Evolutionary conservation across 129 eudicot species (phyloP).

Genomic region (Helianthus tuberosus): DNA sequence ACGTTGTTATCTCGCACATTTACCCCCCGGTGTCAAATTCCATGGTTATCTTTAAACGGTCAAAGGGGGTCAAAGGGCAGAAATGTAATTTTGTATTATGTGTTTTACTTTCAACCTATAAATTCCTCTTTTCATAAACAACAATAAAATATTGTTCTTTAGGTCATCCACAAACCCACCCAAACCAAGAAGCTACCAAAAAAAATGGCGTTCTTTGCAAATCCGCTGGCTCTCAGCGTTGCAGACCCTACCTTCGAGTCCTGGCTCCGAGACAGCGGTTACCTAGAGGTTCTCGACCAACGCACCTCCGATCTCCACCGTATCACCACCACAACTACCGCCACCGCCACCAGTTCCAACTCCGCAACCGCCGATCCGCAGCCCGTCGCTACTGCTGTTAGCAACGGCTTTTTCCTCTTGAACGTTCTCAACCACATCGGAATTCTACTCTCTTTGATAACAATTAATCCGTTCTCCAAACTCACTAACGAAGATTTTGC

Average conservation of each 20-base stretch:
- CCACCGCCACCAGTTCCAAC: constrained; percentile 31
- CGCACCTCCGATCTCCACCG: constrained; percentile 91
- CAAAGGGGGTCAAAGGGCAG: too few relatives aligned
- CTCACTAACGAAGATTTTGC: constrained; percentile 72
- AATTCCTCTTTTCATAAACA: too few relatives aligned
- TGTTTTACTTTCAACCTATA: too few relatives aligned
- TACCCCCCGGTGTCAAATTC: too few relatives aligned
- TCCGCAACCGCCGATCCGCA: constrained; percentile 31
- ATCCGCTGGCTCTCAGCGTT: constrained; percentile 91
- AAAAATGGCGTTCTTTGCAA: constrained; percentile 68
- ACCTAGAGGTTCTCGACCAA: constrained; percentile 90
- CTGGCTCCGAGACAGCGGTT: constrained; percentile 95
- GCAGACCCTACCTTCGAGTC: constrained; percentile 87
- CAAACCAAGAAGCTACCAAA: constrained; percentile 7
- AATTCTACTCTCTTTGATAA: constrained; percentile 71
- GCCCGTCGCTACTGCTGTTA: constrained; percentile 33
- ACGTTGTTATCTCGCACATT: too few relatives aligned
- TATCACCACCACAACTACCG: constrained; percentile 49
- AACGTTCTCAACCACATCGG: constrained; percentile 42
- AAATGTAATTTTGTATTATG: too few relatives aligned
- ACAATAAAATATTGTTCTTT: not conserved
- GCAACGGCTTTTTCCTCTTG: constrained; percentile 40
- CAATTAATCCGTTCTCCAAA: constrained; percentile 79
- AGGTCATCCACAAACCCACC: not conserved
- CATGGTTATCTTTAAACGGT: too few relatives aligned